Evolutionary conservation across 176 grass and related monocot species (phyloP), one percentile per base, ranked within the genome.

Genomic region (Carex littledalei): DNA sequence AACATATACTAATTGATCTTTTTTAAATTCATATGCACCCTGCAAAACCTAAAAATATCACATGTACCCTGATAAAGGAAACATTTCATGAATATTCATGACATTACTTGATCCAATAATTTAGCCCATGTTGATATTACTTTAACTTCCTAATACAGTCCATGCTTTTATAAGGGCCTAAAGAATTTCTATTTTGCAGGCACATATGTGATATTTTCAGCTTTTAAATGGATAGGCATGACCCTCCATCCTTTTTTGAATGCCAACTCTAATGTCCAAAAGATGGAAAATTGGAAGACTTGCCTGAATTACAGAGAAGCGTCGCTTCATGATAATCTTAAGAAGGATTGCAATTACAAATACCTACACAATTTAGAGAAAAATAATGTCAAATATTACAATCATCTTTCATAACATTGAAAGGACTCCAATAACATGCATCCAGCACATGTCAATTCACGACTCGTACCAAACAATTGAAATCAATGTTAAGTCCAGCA

Each of bases 331-430:
- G 75, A 98, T 93, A 8, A 94, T 87, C 80, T 98, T 98, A 81
- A 98, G 86, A 84, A 98, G 92, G 73, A 98, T 77, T 54, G 95
- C 95, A 55, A 98, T 98, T 71, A 98, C 90, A 76, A 98, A 89
- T 92, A 98, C 95, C 95, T 98, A 88, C n/a, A 90, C 37, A 85
- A 69, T 69, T 69, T 31, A 69, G 7, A 83, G 41, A 8, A 52
- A 55, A 34, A 67, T 52, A 15, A 67, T 15, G 26, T 81, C 7
- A 81, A 5, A 56, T 58, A 32, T 34, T 58, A 79, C 16, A 56
- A 31, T 17, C 59, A 55, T 32, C 26, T 53, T 56, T 12, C 37
- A 37, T 43, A 81, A 50, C 13, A 69, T 53, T 61, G 65, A 34
- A 67, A 83, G 21, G 11, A 81, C 29, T 56, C 45, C 10, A 17